These are phyloP conservation scores for Lachancea cidri DNA, from an alignment of 805 yeast genomes.

Conservation along the genomic window DNA sequence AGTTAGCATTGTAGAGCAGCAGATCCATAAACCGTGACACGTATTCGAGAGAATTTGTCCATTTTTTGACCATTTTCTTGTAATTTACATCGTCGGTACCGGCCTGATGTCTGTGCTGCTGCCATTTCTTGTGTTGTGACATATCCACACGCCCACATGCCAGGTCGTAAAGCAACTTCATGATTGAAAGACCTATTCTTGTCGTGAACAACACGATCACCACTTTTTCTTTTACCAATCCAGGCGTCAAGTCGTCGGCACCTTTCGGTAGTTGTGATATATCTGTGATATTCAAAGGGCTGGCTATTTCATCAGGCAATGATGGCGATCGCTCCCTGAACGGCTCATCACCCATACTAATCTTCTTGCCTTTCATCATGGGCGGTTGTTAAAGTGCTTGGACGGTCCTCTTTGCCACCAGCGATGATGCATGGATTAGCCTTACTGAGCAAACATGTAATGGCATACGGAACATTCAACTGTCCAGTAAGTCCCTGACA, in stretches of 20 bases:
- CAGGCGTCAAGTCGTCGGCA: background rate
- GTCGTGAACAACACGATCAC: slow-evolving; percentile 22
- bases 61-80: slow-evolving; percentile 8
- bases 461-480: no score
- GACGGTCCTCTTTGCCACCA: slow-evolving; percentile 6
- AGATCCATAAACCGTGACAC: slow-evolving; percentile 13
- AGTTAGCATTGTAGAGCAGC: slow-evolving; percentile 13
- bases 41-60: slow-evolving; percentile 5
- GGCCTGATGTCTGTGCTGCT: slow-evolving; percentile 2
- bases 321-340: background rate
- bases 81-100: slow-evolving; percentile 1
- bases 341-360: slow-evolving; percentile 1
- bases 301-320: background rate
- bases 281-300: background rate
- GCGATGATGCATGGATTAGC: background rate
- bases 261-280: background rate
- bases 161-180: slow-evolving; percentile 10
- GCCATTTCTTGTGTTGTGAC: slow-evolving; percentile 6
- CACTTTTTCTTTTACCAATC: slow-evolving; percentile 8
- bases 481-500: no score
- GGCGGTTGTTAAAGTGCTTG: slow-evolving; percentile 3
- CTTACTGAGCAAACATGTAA: no score
- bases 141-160: slow-evolving; percentile 10
- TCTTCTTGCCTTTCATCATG: slow-evolving; percentile 7
- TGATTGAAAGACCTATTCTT: slow-evolving; percentile 19